phyloP scores from a whole-genome alignment of 257 asterid species.

The Knoxia roxburghii region DNA sequence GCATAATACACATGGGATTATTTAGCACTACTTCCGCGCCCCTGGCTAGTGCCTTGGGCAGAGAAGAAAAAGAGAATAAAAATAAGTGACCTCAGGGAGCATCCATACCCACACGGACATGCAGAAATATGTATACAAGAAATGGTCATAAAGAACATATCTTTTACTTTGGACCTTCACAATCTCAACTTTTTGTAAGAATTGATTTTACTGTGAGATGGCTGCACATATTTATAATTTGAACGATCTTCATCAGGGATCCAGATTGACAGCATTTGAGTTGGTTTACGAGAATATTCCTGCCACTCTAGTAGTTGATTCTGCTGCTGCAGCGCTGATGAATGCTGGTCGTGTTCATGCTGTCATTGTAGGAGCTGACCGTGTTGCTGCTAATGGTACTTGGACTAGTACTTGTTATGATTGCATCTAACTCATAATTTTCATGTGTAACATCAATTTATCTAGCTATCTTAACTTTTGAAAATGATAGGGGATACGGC shows the following conservation, averaged over 20 bases:
- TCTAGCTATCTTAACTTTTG: constrained; percentile 1
- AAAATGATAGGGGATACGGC: constrained; percentile 81
- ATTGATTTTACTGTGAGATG: not conserved
- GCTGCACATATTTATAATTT: not conserved
- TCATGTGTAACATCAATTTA: not conserved
- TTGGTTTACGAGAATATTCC: constrained; percentile 90
- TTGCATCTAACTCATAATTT: not conserved
- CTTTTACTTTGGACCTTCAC: not conserved
- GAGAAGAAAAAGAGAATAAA: not conserved
- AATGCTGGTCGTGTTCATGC: constrained; percentile 74
- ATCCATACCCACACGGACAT: not conserved
- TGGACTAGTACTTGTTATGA: constrained; percentile 45
- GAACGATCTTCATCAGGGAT: constrained; percentile 45
- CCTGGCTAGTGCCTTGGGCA: not conserved
- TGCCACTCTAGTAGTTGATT: constrained; percentile 87
- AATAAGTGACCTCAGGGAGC: not conserved
- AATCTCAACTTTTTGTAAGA: not conserved
- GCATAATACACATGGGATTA: not conserved
- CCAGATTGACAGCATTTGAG: constrained; percentile 93
- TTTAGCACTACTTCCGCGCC: not conserved
- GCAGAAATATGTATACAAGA: too few relatives aligned
- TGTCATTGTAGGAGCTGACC: constrained; percentile 95
- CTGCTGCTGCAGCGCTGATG: constrained; percentile 97
- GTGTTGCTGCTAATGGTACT: constrained; percentile 89
- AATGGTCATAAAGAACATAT: not conserved